These are phyloP conservation scores for Hyaloscypha hepaticicola DNA, from an alignment of 495 filamentous ascomycete species.

Conservation along the genomic window DNA sequence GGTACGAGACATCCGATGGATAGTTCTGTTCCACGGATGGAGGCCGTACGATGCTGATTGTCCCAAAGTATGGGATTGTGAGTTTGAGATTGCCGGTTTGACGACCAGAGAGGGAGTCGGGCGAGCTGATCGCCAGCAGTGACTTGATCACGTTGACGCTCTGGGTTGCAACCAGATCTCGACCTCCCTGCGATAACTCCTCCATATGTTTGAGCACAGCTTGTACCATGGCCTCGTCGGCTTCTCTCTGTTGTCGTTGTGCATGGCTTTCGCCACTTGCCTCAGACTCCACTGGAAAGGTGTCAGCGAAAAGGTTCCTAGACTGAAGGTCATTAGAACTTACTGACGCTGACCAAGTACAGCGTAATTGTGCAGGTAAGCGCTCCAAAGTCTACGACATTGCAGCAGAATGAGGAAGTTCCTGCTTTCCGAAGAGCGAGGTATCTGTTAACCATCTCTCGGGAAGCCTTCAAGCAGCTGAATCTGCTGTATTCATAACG, in stretches of 20 bases:
- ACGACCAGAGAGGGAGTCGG: background rate
- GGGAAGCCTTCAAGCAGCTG: slow-evolving; percentile 40
- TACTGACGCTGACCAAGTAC: slow-evolving; percentile 37
- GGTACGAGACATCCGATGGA: background rate
- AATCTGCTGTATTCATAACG: slow-evolving; percentile 50
- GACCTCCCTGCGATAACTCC: slow-evolving; percentile 33
- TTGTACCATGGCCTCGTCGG: slow-evolving; percentile 33
- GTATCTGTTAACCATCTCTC: slow-evolving; percentile 43
- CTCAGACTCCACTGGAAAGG: slow-evolving; percentile 32
- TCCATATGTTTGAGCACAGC: slow-evolving; percentile 40
- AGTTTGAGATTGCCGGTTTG: slow-evolving; percentile 35
- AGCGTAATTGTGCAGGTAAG: slow-evolving; percentile 47
- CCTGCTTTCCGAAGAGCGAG: slow-evolving; percentile 38
- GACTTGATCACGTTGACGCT: slow-evolving; percentile 42
- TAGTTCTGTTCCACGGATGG: slow-evolving; percentile 13
- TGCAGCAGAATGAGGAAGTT: slow-evolving; percentile 40
- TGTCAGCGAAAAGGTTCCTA: too few species aligned
- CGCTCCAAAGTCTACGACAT: slow-evolving; percentile 46
- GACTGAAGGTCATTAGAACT: too few species aligned
- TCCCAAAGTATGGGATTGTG: slow-evolving; percentile 48
- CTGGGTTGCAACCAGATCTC: slow-evolving; percentile 42
- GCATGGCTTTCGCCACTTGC: slow-evolving; percentile 9
- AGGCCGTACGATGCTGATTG: slow-evolving; percentile 42
- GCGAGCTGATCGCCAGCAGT: slow-evolving; percentile 39
- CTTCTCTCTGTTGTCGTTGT: slow-evolving; percentile 32